Evolutionary conservation across 306 rosid species (phyloP).

Genomic region (Astragalus membranaceus): DNA sequence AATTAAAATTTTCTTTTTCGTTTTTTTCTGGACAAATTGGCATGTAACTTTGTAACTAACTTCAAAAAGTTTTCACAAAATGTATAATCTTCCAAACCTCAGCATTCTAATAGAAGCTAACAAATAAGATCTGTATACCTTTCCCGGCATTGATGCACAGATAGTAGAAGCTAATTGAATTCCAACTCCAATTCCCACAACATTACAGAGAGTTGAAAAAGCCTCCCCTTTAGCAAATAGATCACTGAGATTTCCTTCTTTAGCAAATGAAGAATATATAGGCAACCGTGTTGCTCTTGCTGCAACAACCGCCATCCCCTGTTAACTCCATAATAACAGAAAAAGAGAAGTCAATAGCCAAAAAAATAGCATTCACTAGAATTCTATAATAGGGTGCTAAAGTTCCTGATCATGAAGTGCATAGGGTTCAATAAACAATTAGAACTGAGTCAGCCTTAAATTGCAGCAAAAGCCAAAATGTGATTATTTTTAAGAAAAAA

Average conservation of each 20-base stretch:
- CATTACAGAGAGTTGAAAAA: constrained; percentile 91
- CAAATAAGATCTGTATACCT: constrained; percentile 41
- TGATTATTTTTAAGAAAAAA: neutral
- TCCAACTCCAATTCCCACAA: constrained; percentile 84
- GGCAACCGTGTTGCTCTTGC: constrained; percentile 99
- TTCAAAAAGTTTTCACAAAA: neutral
- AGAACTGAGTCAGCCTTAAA: neutral
- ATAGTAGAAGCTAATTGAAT: constrained; percentile 87
- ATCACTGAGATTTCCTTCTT: constrained; percentile 98
- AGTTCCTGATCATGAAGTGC: neutral
- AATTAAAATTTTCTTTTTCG: neutral
- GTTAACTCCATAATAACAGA: constrained; percentile 25
- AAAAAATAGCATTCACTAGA: neutral
- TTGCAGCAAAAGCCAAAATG: neutral
- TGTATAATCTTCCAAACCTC: neutral
- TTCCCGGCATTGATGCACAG: constrained; percentile 90
- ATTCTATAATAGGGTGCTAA: neutral
- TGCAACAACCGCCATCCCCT: constrained; percentile 99
- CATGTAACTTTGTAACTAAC: neutral
- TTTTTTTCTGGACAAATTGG: neutral
- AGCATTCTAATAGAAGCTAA: neutral
- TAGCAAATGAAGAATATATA: constrained; percentile 96
- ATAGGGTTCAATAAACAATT: neutral
- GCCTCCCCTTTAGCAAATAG: constrained; percentile 99
- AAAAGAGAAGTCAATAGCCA: neutral